phyloP scores from a whole-genome alignment of 345 rosid species.

The Arabis alpina region DNA sequence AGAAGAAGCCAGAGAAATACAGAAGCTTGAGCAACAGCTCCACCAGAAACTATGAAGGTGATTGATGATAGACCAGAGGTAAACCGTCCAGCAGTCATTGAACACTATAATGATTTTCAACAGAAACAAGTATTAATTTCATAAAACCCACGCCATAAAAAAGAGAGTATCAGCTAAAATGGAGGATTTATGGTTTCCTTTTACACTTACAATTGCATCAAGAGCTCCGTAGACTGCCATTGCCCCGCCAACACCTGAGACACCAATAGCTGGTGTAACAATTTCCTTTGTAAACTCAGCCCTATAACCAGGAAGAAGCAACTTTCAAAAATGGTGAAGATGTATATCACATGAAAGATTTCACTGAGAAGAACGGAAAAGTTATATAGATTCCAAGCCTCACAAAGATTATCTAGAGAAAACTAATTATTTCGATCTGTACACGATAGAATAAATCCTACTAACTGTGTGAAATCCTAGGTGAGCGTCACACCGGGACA shows the following conservation, averaged over 20 bases:
- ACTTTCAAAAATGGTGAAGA: not conserved
- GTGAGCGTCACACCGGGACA: not conserved
- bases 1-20: conserved; percentile 80
- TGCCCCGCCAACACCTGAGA: conserved; percentile 84
- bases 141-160: not conserved
- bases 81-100: conserved; percentile 76
- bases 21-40: conserved; percentile 69
- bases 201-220: conserved; percentile 82
- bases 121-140: conserved; percentile 5
- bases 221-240: conserved; percentile 94
- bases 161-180: not conserved
- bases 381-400: not conserved
- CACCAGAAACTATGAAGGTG: conserved; percentile 53
- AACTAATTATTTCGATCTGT: not conserved
- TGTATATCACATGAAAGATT: conserved; percentile 2
- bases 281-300: conserved; percentile 90
- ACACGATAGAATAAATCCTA: not conserved
- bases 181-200: not conserved
- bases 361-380: not conserved
- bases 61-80: conserved; percentile 52
- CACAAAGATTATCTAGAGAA: conserved; percentile 6
- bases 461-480: not conserved
- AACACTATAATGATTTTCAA: conserved; percentile 56
- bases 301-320: conserved; percentile 47
- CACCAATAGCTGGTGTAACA: conserved; percentile 82